Evolutionary conservation across 2,329 filamentous ascomycete genomes (phyloP).

Genomic region (Pseudogymnoascus sp.): DNA sequence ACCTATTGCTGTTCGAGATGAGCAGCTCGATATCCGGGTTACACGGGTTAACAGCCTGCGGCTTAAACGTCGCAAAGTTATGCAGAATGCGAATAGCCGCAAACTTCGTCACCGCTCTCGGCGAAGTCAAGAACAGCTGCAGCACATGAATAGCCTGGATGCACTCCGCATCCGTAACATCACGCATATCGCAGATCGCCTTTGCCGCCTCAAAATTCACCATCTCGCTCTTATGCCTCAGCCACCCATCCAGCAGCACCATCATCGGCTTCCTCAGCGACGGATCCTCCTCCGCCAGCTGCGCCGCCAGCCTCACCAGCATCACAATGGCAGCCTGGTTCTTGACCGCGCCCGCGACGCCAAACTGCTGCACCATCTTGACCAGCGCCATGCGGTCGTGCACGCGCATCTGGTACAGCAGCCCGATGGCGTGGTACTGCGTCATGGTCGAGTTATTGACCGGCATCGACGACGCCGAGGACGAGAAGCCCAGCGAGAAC

Average conservation of each 20-base stretch:
- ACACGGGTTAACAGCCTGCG: slow-evolving; percentile 81
- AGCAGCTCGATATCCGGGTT: slow-evolving; percentile 96
- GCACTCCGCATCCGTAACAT: slow-evolving; percentile 86
- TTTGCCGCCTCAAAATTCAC: slow-evolving; percentile 99
- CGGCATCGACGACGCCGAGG: slow-evolving; percentile 62
- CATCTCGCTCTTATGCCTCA: slow-evolving; percentile 98
- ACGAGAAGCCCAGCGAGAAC: slow-evolving; percentile 87
- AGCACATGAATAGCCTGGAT: slow-evolving; percentile 88
- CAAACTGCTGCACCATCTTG: slow-evolving; percentile 99
- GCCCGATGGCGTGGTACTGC: slow-evolving; percentile 95
- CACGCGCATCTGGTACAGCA: slow-evolving; percentile 94
- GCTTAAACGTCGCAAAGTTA: slow-evolving; percentile 94
- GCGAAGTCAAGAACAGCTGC: slow-evolving; percentile 93
- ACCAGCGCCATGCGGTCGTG: slow-evolving; percentile 97
- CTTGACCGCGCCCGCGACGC: slow-evolving; percentile 83
- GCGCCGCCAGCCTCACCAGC: slow-evolving; percentile 84
- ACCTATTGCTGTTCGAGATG: slow-evolving; percentile 94
- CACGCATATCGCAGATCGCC: slow-evolving; percentile 89
- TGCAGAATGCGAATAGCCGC: slow-evolving; percentile 93
- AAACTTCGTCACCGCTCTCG: slow-evolving; percentile 93
- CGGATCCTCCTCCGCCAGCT: slow-evolving; percentile 86
- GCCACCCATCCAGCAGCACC: slow-evolving; percentile 89
- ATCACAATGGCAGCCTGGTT: slow-evolving; percentile 88
- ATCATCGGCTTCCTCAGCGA: slow-evolving; percentile 93
- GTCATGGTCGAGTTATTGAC: slow-evolving; percentile 94